Evolutionary conservation across 306 rosid genomes (phyloP), one percentile per base, ranked within the genome.

Genomic region (Chamaecrista fasciculata): DNA sequence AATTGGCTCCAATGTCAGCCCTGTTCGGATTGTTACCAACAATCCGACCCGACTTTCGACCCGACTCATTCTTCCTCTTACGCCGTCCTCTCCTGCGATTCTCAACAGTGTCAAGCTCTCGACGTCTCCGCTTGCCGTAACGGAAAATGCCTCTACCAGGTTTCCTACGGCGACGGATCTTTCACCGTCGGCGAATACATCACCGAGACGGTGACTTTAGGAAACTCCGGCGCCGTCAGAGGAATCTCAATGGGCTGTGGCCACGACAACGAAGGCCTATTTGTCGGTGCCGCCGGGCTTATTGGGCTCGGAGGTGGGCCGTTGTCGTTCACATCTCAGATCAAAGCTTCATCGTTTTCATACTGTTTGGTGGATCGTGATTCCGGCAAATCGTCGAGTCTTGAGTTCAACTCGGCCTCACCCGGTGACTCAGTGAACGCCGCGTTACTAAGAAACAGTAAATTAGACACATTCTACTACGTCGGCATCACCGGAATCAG

Each of bases 1-100:
- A 89, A 86, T 55, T 91, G 99, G 99, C 83, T 95, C 37, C 99
- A 95, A 26, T 91, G 99, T 77, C 25, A 84, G 73, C 99, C 99
- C 0, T 95, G 99, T 67, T 8, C 84, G 34, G 95, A 91, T 0
- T 95, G 99, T 15, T 95, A 89, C 91, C 87, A 87, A 20, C 97
- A 95, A 68, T 1, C 95, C 66, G 99, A 95, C 74, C 95, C 96
- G 66, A 24, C 91, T 19, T 95, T 84, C 50, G 74, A 89, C 75
- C 99, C 99, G 21, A 24, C 69, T 0, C 0, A 62, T 0, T 95
- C 99, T 2, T 65, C 96, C 5, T 71, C 91, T 0, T 95, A 64
- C 76, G 2, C 25, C n/a, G 49, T 79, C 0, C 70, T 95, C 26
- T 12, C 95, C 10, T 95, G 99, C 70, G 73, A 71, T 0, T 49